Evolutionary conservation across 208 protist species (phyloP), one percentile per base, ranked within the genome.

Genomic region (Crithidia acanthocephali): DNA sequence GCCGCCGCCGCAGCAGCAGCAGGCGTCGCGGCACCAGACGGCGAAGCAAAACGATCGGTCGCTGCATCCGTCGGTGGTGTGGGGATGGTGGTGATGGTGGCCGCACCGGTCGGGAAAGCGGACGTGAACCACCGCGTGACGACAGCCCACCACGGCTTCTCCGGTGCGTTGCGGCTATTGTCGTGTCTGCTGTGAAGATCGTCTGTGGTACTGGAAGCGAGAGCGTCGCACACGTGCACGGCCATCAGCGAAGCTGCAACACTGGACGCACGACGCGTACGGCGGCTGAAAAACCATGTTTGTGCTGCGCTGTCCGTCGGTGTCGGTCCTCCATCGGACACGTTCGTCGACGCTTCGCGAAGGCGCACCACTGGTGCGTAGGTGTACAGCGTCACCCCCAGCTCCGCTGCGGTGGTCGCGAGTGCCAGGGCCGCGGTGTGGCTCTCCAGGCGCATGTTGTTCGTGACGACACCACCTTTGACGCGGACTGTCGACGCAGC

Each of bases 301-400:
- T n/a, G n/a, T n/a, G n/a, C n/a, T n/a, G n/a, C n/a, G n/a, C n/a
- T n/a, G n/a, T n/a, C n/a, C n/a, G n/a, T n/a, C n/a, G n/a, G n/a
- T n/a, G n/a, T n/a, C n/a, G n/a, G n/a, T n/a, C n/a, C n/a, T n/a
- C n/a, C n/a, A n/a, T n/a, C 35, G 35, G 8, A 40, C 35, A 11
- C 35, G 8, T 5, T 11, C 11, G 35, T 40, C 11, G 35, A 20
- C 13, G 59, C 55, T 42, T 81, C 67, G 2, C 16, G 22, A 27
- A 96, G 53, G 13, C 30, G 63, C 1, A 27, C 56, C 1, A 91
- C 70, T 2, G 81, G 62, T 15, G 80, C 74, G 45, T 96, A 92
- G 72, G 83, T 92, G 33, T 90, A 63, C 44, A 90, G 44, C 22
- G 68, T 61, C 50, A 89, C 92, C 6, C 92, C 92, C 9, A 95